A percentile compares a stretch with the other conserved stretches of the same genome.
Conservation (phyloP, 2,329 filamentous ascomycete genomes). For the Pseudogymnoascus verrucosus region DNA sequence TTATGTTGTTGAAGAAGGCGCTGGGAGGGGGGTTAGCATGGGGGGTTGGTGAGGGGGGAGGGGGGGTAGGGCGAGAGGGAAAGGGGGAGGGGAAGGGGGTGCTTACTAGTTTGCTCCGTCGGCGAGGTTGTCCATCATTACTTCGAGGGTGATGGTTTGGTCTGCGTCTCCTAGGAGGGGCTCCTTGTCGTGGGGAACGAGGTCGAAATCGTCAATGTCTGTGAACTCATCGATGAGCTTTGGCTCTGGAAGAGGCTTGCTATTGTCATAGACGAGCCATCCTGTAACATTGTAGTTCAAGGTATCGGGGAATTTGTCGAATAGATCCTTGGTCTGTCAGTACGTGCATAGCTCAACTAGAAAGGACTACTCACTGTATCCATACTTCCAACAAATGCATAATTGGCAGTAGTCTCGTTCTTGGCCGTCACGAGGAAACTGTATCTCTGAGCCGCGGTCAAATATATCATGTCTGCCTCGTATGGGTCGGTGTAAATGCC, state of each 20-base stretch:
- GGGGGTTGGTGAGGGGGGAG: neutral
- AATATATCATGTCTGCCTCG: slow-evolving; percentile 55
- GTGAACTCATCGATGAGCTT: slow-evolving; percentile 52
- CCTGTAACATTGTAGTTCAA: slow-evolving; percentile 63
- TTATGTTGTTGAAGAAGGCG: slow-evolving; percentile 54
- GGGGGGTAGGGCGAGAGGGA: neutral
- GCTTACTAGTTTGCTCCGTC: slow-evolving; percentile 60
- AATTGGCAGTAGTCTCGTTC: slow-evolving; percentile 54
- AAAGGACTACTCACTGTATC: slow-evolving; percentile 37
- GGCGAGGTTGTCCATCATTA: slow-evolving; percentile 58
- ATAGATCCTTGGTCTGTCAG: slow-evolving; percentile 45
- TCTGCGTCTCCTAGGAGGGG: slow-evolving; percentile 53
- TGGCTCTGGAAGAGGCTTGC: slow-evolving; percentile 40
- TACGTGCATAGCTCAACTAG: neutral
- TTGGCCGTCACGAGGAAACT: slow-evolving; percentile 56
- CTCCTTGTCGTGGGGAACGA: slow-evolving; percentile 62
- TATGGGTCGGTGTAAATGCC: slow-evolving; percentile 58
- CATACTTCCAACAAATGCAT: slow-evolving; percentile 61
- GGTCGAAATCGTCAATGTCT: slow-evolving; percentile 64
- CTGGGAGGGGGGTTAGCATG: slow-evolving; percentile 18
- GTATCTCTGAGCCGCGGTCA: slow-evolving; percentile 60
- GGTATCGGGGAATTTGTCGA: slow-evolving; percentile 52
- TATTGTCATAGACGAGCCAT: slow-evolving; percentile 52
- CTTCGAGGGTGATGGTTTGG: slow-evolving; percentile 52
- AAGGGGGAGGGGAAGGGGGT: neutral